These are phyloP conservation scores for Gastrolobium villosum DNA, from an alignment of 306 rosid species.

Conservation along the genomic window DNA sequence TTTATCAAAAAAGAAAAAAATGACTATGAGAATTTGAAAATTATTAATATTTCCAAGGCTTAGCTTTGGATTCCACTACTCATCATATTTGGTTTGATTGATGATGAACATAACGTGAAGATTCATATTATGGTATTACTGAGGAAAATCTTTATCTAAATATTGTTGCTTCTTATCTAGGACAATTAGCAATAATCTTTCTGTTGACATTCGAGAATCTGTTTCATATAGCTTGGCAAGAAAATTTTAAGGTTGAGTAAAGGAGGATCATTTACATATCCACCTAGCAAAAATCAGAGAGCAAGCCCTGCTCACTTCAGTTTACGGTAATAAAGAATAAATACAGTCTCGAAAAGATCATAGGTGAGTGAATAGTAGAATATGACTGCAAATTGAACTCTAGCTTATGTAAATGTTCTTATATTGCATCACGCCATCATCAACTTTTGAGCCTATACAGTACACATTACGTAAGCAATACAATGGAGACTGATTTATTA, in stretches of 20 bases:
- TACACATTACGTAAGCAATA: neutral
- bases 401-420: too few relatives aligned
- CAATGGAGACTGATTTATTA: neutral
- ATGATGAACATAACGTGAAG: neutral
- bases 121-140: neutral
- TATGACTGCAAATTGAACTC: conserved; percentile 1
- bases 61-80: conserved; percentile 17
- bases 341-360: neutral
- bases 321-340: neutral
- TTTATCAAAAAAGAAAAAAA: too few relatives aligned
- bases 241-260: neutral
- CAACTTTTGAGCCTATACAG: neutral
- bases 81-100: conserved; percentile 10
- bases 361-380: neutral
- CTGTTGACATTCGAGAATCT: neutral
- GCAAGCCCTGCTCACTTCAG: neutral
- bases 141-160: conserved; percentile 6
- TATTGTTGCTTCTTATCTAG: conserved; percentile 7
- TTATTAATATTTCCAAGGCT: conserved; percentile 1
- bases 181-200: neutral
- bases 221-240: conserved; percentile 11
- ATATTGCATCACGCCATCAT: too few relatives aligned
- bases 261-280: conserved; percentile 3
- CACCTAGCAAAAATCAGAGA: conserved; percentile 2
- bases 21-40: conserved; percentile 3